Conservation (phyloP, 768 basidiomycete species). For the Chiua virens region DNA sequence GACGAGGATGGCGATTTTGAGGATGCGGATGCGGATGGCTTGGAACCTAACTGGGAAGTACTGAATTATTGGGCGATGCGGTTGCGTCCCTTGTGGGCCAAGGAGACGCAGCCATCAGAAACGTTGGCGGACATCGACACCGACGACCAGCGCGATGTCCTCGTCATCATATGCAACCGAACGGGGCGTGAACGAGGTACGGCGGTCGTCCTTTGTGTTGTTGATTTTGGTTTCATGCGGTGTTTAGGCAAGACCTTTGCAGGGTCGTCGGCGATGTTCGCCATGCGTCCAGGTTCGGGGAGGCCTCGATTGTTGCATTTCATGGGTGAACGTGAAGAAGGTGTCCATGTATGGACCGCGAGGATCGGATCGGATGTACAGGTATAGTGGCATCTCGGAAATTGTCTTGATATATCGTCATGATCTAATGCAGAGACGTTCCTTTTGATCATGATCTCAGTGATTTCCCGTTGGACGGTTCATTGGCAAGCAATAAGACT, state of each 20-base stretch:
- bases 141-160: constrained; percentile 40
- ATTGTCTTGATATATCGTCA: too few species aligned
- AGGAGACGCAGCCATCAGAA: background rate
- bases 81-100: constrained; percentile 59
- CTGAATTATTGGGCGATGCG: constrained; percentile 77
- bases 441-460: too few species aligned
- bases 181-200: constrained; percentile 77
- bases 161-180: constrained; percentile 80
- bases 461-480: too few species aligned
- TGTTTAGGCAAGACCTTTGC: constrained; percentile 66
- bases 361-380: constrained; percentile 7
- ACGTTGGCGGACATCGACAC: constrained; percentile 7
- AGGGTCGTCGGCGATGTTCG: constrained; percentile 71
- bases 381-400: background rate
- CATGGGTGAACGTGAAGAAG: constrained; percentile 63
- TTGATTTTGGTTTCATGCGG: background rate
- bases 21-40: background rate
- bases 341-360: constrained; percentile 51
- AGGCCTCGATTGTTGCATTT: constrained; percentile 53
- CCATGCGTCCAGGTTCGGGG: constrained; percentile 49
- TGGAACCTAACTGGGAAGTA: constrained; percentile 52
- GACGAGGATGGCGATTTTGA: background rate
- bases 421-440: too few species aligned
- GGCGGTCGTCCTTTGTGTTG: constrained; percentile 14
- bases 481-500: too few species aligned